Evolutionary conservation across 129 eudicot genomes (phyloP), one percentile per base, ranked within the genome.

Genomic region (Lactuca saligna): DNA sequence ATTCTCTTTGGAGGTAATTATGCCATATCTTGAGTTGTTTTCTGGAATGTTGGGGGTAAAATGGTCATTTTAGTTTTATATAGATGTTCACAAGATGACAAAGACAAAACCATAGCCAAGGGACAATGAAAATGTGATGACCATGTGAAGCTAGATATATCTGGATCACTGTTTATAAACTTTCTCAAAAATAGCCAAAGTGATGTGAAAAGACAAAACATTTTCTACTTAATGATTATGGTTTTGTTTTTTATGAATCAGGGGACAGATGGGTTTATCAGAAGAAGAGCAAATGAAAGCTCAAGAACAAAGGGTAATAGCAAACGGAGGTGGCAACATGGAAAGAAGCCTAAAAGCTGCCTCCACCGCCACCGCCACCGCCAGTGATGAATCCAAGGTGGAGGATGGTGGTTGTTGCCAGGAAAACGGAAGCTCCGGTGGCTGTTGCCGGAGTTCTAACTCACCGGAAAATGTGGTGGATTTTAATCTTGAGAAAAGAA

Each of bases 201-300:
- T 55, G 54, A 66, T 75, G 48, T 67, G 67, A 54, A 66, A 38
- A 46, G 53, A 66, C 58, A 38, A 44, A 59, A 66, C 51, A 56
- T 60, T 50, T 37, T 54, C 75, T 76, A 51, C 69, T 31, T 61
- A 68, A 68, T 68, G 38, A 61, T 68, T 61, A 68, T 61, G 54
- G 15, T 14, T 63, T 58, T 70, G 17, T 58, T 53, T 20, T 62
- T 29, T 67, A 25, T 25, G 29, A 25, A 25, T 65, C 80, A 92
- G 99, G 87, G 99, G 99, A 55, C 97, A 93, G 72, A 89, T 93
- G 95, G 99, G 99, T 63, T 74, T 93, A 85, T 81, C 97, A 6
- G 99, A 89, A 75, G 99, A 93, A 61, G 97, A 87, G 13, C 99
- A 93, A 79, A 85, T 68, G 83, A 83, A 68, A 73, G 72, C 84